Base-by-base conservation (phyloP, 2,329 filamentous ascomycete species). In the Neonectria punicea region DNA sequence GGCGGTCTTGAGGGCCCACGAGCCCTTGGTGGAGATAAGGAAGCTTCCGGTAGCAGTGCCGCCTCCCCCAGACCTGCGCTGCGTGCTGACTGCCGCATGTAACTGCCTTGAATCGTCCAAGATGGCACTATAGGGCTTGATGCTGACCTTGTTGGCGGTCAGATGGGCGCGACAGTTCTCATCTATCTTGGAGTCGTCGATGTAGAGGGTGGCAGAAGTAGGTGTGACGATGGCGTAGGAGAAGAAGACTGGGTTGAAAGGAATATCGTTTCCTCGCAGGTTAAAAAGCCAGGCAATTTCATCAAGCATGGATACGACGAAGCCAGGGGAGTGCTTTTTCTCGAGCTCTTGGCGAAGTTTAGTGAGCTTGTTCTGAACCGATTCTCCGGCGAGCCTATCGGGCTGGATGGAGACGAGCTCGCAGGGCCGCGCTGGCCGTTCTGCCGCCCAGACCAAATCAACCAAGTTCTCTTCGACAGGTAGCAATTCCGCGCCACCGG, bases 251-350 rank as follows among this genome's bases (percentile, higher is more conserved):
- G 96, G 96, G 77, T 99, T 99, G 83, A 96, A 99, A 0, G 94
- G 93, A 70, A 99, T 98, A 77, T 98, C 96, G 78, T 87, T 96
- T 73, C 96, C 96, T 72, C 96, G 90, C 53, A 99, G 83, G 80
- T 99, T 99, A 84, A 98, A 98, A n/a, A 99, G 86, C 96, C 96
- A 99, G 11, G 96, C 96, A 73, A 98, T 89, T 80, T 99, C 96
- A 75, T 99, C 96, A 47, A 99, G 88, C 90, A 97, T 94, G 6
- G 94, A 98, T 50, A 98, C 89, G 53, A 98, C 89, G 72, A 98
- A 93, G 1, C 93, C 95, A 18, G 90, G 87, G 6, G 90, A 91
- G 76, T 96, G 96, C 82, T 93, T 97, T 84, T 96, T 97, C 66
- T 93, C 90, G 16, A 99, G 83, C 72, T 98, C 94, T 77, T 95